Evolutionary conservation across 2,329 filamentous ascomycete genomes (phyloP), one percentile per base, ranked within the genome.

Genomic region (Domatiomyces globalis): DNA sequence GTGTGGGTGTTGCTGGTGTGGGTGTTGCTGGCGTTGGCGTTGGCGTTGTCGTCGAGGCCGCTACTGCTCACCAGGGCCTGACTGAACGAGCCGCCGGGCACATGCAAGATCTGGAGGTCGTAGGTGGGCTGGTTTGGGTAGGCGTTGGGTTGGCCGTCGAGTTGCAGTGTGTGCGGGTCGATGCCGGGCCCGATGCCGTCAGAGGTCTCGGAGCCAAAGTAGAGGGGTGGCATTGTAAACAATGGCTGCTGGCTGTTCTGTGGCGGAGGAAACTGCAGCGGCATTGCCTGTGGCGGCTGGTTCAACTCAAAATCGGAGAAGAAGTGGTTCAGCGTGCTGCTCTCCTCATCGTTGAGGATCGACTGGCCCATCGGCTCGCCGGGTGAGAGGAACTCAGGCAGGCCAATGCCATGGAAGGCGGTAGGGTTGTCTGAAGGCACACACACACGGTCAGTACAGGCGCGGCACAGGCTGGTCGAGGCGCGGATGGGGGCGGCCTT

Each of bases 301-400:
- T 57, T 57, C 20, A 50, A 50, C 27, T 60, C 58, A 46, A 60
- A 60, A 45, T 54, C 55, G 25, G 58, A 52, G 39, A 60, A 59
- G 49, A 60, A 60, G 47, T 56, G 52, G 51, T 59, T 54, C 3
- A 60, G 56, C 27, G 57, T 49, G 47, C 56, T 51, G 51, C 56
- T 55, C 42, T 60, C 58, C 25, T 56, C 50, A 15, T 56, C 57
- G 42, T 57, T 59, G 48, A 60, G 58, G 33, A 60, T 46, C 44
- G 58, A 57, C 46, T 59, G 57, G 18, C 58, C 58, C 2, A 56
- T 52, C 10, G 57, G 58, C 45, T 54, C 56, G 2, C 54, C 56
- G 17, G 54, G 58, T 15, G 49, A 56, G n/a, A 59, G 56, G 45
- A 55, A 59, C 27, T 58, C 54, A 18, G 58, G 58, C 12, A 60